Conservation (phyloP, 495 filamentous ascomycete species). For the Jackrogersella minutella region DNA sequence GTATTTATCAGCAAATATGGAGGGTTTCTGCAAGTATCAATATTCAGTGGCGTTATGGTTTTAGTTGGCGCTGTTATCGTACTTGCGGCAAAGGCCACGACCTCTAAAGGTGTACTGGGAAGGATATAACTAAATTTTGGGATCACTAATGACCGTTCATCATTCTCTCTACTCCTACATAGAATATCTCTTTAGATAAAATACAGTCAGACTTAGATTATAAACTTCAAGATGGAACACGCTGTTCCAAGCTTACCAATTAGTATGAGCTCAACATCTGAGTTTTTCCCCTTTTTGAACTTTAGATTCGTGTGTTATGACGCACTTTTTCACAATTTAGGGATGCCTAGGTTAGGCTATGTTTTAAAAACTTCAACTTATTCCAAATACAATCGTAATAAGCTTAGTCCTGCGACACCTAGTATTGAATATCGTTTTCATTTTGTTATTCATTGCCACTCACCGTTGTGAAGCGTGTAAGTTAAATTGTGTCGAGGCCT, state of each 20-base stretch:
- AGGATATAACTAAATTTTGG: constrained; percentile 13
- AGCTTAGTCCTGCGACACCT: neutral
- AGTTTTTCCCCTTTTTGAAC: neutral
- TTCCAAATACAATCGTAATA: neutral
- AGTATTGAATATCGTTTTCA: neutral
- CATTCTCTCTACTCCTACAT: neutral
- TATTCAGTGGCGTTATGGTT: constrained; percentile 55
- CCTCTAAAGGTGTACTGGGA: constrained; percentile 22
- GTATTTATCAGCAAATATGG: constrained; percentile 53
- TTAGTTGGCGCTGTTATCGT: constrained; percentile 12
- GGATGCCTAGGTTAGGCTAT: neutral
- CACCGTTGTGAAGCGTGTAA: neutral
- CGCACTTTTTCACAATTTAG: neutral
- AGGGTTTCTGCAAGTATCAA: constrained; percentile 51
- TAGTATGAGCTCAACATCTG: neutral
- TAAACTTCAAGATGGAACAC: neutral
- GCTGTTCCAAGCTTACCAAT: neutral
- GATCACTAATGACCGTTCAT: neutral
- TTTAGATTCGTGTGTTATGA: neutral
- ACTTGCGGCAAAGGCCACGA: constrained; percentile 17
- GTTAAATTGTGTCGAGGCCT: no score
- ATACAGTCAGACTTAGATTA: neutral
- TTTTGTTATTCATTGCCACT: neutral
- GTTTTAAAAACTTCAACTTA: neutral
- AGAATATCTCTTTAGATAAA: neutral